Base-by-base conservation (phyloP, 768 basidiomycete genomes). In the Agrocybe pediades region DNA sequence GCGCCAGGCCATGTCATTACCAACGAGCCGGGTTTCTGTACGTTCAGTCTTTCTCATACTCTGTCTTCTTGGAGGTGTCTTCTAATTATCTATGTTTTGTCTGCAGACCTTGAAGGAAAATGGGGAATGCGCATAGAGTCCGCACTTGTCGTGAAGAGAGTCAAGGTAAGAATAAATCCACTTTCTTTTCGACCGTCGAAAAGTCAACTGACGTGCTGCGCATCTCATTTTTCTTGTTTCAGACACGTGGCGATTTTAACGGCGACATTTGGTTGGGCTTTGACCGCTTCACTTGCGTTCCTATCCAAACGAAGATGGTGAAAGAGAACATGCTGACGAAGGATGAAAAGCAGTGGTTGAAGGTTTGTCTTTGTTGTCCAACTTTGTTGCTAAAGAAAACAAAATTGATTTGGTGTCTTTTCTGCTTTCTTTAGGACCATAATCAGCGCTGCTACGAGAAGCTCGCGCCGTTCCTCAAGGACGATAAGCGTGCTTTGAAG, bases 121-220 rank as follows among this genome's bases (percentile, higher is more conserved):
- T 98, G 85, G 80, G 97, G 97, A 4, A 87, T 99, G 69, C 84
- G 97, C 5, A 92, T 95, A 44, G 97, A 99, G 71, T 92, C 89
- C 44, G 88, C 92, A 11, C 73, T 95, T 24, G 74, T 81, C 30
- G 92, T 97, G 39, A 81, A 83, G 57, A 82, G 81, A 46, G 82
- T 74, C 64, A 83, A 72, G 80, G 76, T 80, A 67, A 60, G 73
- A 65, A 47, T 13, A 19, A 29, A 53, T 47, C 51, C 55, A 60
- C 57, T 50, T 21, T 47, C 33, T 36, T 36, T 36, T 36, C n/a
- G 13, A 36, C 33, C n/a, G 13, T 5, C 13, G 13, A 13, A 15
- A 11, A 36, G 33, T 15, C 33, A n/a, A 20, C 40, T 61, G 16
- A n/a, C 29, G 43, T 17, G 42, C 44, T 50, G 26, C 41, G 29